Evolutionary conservation across 2,329 filamentous ascomycete genomes (phyloP).

Genomic region (Epichloe gansuensis): DNA sequence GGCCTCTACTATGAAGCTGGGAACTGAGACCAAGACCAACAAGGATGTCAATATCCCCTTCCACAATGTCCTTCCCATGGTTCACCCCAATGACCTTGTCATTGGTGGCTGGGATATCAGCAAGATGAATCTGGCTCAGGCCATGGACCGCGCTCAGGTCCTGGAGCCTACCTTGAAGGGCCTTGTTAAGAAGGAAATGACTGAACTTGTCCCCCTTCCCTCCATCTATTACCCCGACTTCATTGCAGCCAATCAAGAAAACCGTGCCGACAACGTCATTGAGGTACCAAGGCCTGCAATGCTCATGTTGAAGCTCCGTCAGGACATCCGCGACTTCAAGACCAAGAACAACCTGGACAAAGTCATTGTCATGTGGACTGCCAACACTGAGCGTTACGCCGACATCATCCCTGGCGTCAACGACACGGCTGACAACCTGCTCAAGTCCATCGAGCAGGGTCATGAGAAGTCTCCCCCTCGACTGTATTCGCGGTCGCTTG

Average conservation of each 20-base stretch:
- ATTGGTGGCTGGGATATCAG: slow-evolving; percentile 98
- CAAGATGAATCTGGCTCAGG: slow-evolving; percentile 71
- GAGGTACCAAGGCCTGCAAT: slow-evolving; percentile 67
- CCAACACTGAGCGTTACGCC: slow-evolving; percentile 95
- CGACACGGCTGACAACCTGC: slow-evolving; percentile 88
- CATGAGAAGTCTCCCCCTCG: slow-evolving; percentile 86
- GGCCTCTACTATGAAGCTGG: slow-evolving; percentile 94
- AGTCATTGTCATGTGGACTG: slow-evolving; percentile 95
- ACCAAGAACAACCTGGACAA: slow-evolving; percentile 73
- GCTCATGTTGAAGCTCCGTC: slow-evolving; percentile 84
- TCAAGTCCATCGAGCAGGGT: slow-evolving; percentile 74
- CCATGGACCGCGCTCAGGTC: slow-evolving; percentile 93
- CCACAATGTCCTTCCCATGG: slow-evolving; percentile 88
- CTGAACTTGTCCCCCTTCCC: slow-evolving; percentile 73
- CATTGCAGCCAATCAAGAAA: slow-evolving; percentile 96
- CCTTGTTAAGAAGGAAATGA: slow-evolving; percentile 87
- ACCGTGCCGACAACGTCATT: slow-evolving; percentile 84
- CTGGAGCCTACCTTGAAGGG: slow-evolving; percentile 90
- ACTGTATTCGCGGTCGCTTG: slow-evolving; percentile 92
- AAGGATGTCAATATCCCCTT: slow-evolving; percentile 95
- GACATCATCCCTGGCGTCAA: slow-evolving; percentile 83
- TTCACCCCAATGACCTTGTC: slow-evolving; percentile 89
- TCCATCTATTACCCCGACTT: slow-evolving; percentile 99
- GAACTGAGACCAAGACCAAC: slow-evolving; percentile 69
- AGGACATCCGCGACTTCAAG: slow-evolving; percentile 95